Evolutionary conservation across 225 moss, liverwort and hornwort species (phyloP).

Genomic region (Pleurozium schreberi): DNA sequence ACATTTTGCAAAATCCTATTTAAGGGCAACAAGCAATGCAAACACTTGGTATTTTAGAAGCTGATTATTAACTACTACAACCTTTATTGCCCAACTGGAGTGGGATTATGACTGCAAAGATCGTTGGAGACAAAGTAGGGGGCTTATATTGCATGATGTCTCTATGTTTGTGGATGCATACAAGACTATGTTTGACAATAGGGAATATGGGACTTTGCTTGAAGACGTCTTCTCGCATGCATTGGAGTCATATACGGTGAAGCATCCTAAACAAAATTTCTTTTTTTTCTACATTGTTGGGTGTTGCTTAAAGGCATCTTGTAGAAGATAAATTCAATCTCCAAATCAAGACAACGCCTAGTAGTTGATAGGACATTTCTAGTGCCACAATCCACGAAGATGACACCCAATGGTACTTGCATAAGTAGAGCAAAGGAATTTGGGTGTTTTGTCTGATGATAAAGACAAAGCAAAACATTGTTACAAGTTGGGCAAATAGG

Average conservation of each 20-base stretch:
- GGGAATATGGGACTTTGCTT: accelerated
- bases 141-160: neutral
- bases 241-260: too few species aligned
- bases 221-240: neutral
- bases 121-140: neutral
- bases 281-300: neutral
- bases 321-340: accelerated
- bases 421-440: neutral
- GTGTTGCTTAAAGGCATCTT: neutral
- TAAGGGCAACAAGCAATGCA: accelerated
- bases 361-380: accelerated
- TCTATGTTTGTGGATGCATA: neutral
- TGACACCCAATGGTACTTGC: accelerated
- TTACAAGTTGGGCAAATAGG: neutral
- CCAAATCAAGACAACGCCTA: accelerated
- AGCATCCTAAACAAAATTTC: too few species aligned
- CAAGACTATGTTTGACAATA: neutral
- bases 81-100: neutral
- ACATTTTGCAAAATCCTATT: neutral
- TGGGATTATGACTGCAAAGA: too few species aligned
- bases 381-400: accelerated
- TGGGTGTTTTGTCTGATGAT: accelerated
- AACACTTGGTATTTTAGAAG: neutral
- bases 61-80: accelerated
- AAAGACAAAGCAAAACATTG: neutral